Conservation (phyloP, 345 rosid genomes). For the Citrus hindsii region DNA sequence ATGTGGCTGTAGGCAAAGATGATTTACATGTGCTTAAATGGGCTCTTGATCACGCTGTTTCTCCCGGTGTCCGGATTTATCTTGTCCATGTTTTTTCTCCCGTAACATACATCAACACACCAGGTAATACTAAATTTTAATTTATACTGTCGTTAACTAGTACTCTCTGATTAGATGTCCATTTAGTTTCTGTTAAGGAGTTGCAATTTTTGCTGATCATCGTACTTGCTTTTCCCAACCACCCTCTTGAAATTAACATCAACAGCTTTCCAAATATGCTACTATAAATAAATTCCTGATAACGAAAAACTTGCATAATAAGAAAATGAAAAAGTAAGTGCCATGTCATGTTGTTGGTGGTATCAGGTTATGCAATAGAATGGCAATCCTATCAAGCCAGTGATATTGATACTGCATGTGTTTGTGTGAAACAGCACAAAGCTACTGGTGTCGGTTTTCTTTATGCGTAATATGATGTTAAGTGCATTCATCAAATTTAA, state of each 20-base stretch:
- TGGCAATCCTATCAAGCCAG: neutral
- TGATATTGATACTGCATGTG: neutral
- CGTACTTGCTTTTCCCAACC: neutral
- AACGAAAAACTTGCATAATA: neutral
- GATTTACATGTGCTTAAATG: conserved; percentile 52
- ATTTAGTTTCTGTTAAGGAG: neutral
- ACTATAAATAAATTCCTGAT: no score
- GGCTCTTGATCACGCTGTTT: conserved; percentile 50
- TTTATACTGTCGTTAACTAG: neutral
- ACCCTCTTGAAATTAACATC: neutral
- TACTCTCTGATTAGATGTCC: neutral
- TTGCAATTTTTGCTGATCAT: neutral
- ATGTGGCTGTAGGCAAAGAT: conserved; percentile 64
- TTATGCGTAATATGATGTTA: neutral
- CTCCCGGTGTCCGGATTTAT: conserved; percentile 42
- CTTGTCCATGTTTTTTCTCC: conserved; percentile 65
- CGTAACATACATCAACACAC: conserved; percentile 43
- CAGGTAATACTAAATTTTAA: conserved; percentile 30
- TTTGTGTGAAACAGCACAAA: neutral
- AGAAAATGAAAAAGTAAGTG: neutral
- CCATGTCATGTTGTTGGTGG: neutral
- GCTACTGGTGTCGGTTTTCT: no score
- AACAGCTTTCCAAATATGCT: neutral
- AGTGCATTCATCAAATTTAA: neutral
- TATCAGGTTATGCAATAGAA: neutral